A percentile compares a stretch with the other conserved stretches of the same genome.
Evolutionary conservation across 2,329 filamentous ascomycete species (phyloP).

Genomic region (Iodosphaeria phyllophila): DNA sequence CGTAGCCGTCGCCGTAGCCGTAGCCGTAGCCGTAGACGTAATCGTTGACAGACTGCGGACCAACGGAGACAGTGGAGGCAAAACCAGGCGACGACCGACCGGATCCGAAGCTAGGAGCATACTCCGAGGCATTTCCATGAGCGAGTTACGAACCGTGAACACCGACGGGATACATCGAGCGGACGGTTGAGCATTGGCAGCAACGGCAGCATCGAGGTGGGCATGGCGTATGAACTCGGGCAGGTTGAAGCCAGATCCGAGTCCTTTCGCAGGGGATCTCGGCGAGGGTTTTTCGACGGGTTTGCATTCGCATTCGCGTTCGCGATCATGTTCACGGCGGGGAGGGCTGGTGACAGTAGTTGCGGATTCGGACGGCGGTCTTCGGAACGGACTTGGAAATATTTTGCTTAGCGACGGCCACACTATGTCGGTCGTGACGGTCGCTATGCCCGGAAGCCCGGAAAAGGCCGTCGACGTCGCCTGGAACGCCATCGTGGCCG

Average conservation of each 20-base stretch:
- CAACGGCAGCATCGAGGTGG: conserved; percentile 6
- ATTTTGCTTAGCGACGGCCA: conserved; percentile 26
- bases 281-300: too few species aligned
- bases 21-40: too few species aligned
- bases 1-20: too few species aligned
- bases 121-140: conserved; percentile 13
- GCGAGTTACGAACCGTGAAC: conserved; percentile 14
- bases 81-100: conserved; percentile 8
- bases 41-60: conserved; percentile 7
- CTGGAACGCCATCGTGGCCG: conserved; percentile 14
- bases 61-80: conserved; percentile 6
- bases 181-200: conserved; percentile 3
- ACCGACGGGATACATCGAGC: conserved; percentile 7
- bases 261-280: too few species aligned
- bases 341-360: conserved; percentile 1
- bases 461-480: too few species aligned
- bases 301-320: conserved; percentile 2
- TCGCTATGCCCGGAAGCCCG: conserved; percentile 19
- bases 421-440: conserved; percentile 20
- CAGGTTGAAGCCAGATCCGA: too few species aligned
- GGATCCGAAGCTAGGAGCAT: conserved; percentile 13
- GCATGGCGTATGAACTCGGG: conserved; percentile 17
- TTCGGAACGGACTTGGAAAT: conserved; percentile 17
- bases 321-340: conserved; percentile 3
- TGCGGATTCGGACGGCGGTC: conserved; percentile 3